Evolutionary conservation across 73 alveolate genomes (phyloP), one percentile per base, ranked within the genome.

Genomic region (Paramecium primaurelia): DNA sequence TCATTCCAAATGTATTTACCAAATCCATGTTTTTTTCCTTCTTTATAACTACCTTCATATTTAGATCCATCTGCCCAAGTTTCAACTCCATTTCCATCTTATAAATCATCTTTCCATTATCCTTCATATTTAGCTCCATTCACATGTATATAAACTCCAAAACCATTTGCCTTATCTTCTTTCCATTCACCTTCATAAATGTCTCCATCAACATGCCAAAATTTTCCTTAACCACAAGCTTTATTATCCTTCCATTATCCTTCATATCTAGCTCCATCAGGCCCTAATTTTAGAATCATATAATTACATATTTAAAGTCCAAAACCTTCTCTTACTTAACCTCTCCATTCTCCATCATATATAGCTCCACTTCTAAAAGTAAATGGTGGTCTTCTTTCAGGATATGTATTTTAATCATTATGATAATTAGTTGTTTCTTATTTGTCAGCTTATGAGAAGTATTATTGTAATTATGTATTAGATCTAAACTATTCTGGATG

Each of bases 11-110:
- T 80, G 37, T 94, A 94, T 34, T 84, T 86, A 36, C 97, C 97
- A 58, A 28, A 47, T 28, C 97, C 97, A 73, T 95, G 96, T 86
- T 95, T 95, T 80, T 95, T 95, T 86, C 95, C 97, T 91, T 93
- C 95, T 30, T 83, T 90, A 80, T 95, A 95, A 77, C 47, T 60
- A 12, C 97, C 97, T 44, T 93, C 95, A 86, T 95, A 95, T 77
- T 64, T 84, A n/a, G 96, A 77, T 8, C 97, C 97, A 54, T 95
- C 96, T 40, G 93, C 89, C 96, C 97, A 95, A 1, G 94, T 51
- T 42, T 93, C 95, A 32, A 93, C 68, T 9, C 97, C 97, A 64
- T 64, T 59, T 7, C 95, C 96, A 73, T 95, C 96, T 92, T 92
- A 64, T 26, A 93, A 68, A 71, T 95, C 95, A 36, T 88, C 95